phyloP scores from a whole-genome alignment of 148 eudicot species.

The Arctostaphylos glauca region DNA sequence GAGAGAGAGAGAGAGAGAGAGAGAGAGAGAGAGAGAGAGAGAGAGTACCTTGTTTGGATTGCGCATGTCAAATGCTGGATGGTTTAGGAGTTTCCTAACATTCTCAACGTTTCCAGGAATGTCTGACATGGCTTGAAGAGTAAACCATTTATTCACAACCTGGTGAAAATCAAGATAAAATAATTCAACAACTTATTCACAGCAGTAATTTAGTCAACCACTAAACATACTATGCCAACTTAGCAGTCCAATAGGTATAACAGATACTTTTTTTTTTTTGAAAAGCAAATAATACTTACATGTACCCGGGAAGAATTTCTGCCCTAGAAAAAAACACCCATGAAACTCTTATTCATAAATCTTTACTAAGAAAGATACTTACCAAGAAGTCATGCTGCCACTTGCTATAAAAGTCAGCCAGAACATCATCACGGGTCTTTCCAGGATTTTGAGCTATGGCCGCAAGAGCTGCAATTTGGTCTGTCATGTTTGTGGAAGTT shows the following conservation, averaged over 20 bases:
- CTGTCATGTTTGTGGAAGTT: constrained; percentile 89
- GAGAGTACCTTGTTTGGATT: constrained; percentile 82
- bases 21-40: background rate
- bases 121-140: constrained; percentile 89
- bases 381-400: constrained; percentile 94
- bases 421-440: constrained; percentile 58
- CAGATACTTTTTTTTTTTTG: background rate
- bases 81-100: constrained; percentile 68
- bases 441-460: constrained; percentile 89
- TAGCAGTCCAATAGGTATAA: background rate
- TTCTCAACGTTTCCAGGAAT: constrained; percentile 86
- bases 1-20: constrained; percentile 1
- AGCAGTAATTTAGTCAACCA: background rate
- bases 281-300: no score
- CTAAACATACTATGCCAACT: background rate
- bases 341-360: background rate
- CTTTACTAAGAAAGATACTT: constrained; percentile 2
- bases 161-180: constrained; percentile 20
- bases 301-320: background rate
- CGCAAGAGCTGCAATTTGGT: constrained; percentile 81
- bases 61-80: constrained; percentile 90
- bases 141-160: constrained; percentile 95
- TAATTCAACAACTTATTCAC: background rate
- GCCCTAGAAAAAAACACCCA: background rate
- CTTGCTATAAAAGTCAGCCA: constrained; percentile 83